Percentiles rank a stretch among this genome's conserved stretches.
Conservation (phyloP, 2,329 filamentous ascomycete species). For the Claviceps quebecensis region DNA sequence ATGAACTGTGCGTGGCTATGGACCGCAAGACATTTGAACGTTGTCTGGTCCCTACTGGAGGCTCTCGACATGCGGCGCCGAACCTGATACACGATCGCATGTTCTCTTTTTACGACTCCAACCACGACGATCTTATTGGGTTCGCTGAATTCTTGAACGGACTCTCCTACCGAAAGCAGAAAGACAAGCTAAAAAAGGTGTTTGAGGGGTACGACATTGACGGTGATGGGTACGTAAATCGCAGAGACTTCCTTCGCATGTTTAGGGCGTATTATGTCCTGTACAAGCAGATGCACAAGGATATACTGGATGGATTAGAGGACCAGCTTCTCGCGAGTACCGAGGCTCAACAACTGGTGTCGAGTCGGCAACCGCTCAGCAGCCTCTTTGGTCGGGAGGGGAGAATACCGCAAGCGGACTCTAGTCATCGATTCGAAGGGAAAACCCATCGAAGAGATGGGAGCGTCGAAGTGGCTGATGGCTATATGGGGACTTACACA, state of each 20-base stretch:
- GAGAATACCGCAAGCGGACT: constrained; percentile 48
- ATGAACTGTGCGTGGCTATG: constrained; percentile 67
- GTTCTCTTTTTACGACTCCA: constrained; percentile 92
- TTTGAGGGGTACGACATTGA: constrained; percentile 90
- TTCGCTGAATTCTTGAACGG: constrained; percentile 87
- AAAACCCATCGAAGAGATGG: constrained; percentile 51
- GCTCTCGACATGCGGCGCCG: constrained; percentile 61
- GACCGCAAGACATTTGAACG: constrained; percentile 87
- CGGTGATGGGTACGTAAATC: constrained; percentile 68
- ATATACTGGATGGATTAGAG: constrained; percentile 65
- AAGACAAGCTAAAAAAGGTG: constrained; percentile 57
- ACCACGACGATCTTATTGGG: constrained; percentile 75
- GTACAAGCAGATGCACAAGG: constrained; percentile 76
- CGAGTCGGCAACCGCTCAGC: constrained; percentile 62
- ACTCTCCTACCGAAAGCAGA: constrained; percentile 53
- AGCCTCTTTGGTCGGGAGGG: constrained; percentile 61
- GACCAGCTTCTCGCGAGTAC: constrained; percentile 64
- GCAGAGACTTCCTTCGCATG: constrained; percentile 79
- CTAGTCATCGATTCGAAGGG: constrained; percentile 43
- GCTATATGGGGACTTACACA: constrained; percentile 40
- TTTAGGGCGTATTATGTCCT: constrained; percentile 87
- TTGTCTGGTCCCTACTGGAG: constrained; percentile 75
- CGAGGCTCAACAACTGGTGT: constrained; percentile 62
- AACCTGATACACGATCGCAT: constrained; percentile 93
- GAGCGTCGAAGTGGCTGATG: constrained; percentile 49